Evolutionary conservation across 345 rosid species (phyloP), one percentile per base, ranked within the genome.

Genomic region (Geranium rotundifolium): DNA sequence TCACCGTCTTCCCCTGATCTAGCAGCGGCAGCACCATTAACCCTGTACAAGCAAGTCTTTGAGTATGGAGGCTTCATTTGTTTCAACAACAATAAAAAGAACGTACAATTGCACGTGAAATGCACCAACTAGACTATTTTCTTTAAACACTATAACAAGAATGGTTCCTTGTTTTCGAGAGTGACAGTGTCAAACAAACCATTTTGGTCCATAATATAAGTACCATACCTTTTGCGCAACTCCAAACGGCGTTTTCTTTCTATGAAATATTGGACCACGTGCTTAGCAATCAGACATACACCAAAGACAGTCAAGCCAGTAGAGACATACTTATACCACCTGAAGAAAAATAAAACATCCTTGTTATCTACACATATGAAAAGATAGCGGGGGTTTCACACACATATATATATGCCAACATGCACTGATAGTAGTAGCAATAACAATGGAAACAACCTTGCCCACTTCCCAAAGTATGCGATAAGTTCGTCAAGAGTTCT

Each of bases 21-120:
- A 80, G 77, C 80, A 50, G 91, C 91, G 71, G 81, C 96, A 62
- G 96, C 98, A 64, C 88, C 91, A 75, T 86, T 89, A 69, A 90
- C 95, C 82, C 99, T 93, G 79, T 76, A 75, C 30, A 61, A 34
- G 39, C 27, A 57, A 19, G 18, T 29, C 2, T 9, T 17, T 66
- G 30, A 37, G 59, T 37, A 58, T 58, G 7, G 64, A 56, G 63
- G 54, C 56, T 78, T 63, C 65, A 54, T 72, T 64, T 50, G 65
- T 23, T 50, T 19, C 41, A 12, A 65, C 12, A 69, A 50, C 57
- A 64, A 46, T 52, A 54, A 63, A 69, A 16, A 56, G 34, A 50
- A 55, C 16, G 50, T 58, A 66, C 16, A 46, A 41, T 5, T 41
- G 13, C 52, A 46, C 12, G 15, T 46, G 15, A 12, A 46, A 46